These are phyloP conservation scores for Podaxis mareebaensis DNA, from an alignment of 768 basidiomycete species.

Conservation along the genomic window DNA sequence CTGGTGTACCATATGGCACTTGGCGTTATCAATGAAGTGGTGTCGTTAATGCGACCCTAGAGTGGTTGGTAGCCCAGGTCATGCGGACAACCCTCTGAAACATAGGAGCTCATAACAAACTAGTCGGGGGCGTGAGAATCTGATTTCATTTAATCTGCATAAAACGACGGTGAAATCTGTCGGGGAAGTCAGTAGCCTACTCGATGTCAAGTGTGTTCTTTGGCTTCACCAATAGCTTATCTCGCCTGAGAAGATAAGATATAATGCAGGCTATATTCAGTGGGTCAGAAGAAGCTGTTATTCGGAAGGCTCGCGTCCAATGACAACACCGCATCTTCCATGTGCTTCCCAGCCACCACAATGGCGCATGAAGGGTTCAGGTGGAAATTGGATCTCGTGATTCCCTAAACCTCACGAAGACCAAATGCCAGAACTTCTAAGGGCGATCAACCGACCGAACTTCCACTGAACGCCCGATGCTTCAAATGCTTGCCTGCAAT, in stretches of 20 bases:
- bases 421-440: too few species aligned
- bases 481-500: background rate
- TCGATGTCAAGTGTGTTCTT: background rate
- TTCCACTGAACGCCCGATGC: too few species aligned
- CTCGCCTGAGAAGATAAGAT: background rate
- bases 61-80: background rate
- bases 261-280: background rate
- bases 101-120: background rate
- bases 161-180: background rate
- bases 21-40: background rate
- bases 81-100: background rate
- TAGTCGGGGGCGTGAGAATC: background rate
- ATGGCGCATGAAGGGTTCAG: background rate
- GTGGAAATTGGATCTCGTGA: conserved; percentile 2
- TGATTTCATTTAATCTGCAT: background rate
- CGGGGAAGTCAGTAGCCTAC: background rate
- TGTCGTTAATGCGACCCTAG: background rate
- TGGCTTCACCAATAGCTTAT: background rate
- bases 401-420: background rate
- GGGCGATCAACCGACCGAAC: too few species aligned
- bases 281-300: background rate
- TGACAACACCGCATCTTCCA: background rate
- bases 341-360: background rate
- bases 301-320: background rate
- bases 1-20: conserved; percentile 1